Conservation (phyloP, 306 rosid species). For the Cicer chorassanicum region DNA sequence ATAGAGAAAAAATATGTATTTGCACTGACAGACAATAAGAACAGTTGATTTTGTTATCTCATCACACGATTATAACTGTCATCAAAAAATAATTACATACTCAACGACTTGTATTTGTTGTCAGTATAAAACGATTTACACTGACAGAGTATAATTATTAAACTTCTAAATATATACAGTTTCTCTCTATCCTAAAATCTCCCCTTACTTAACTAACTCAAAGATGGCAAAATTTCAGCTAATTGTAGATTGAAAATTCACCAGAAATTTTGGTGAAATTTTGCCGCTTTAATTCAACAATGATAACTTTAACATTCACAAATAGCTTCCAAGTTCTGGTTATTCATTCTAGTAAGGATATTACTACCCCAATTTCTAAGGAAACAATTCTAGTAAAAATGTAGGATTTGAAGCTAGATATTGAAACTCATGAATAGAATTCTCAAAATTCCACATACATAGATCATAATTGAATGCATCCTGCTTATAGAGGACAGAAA, state of each 20-base stretch:
- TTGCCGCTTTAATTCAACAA: too few relatives aligned
- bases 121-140: too few relatives aligned
- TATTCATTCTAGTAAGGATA: not conserved
- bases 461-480: not conserved
- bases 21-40: too few relatives aligned
- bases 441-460: not conserved
- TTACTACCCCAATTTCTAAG: not conserved
- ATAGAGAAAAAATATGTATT: too few relatives aligned
- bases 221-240: too few relatives aligned
- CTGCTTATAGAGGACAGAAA: not conserved
- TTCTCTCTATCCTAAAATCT: not conserved
- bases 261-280: too few relatives aligned
- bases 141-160: too few relatives aligned
- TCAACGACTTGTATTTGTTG: too few relatives aligned
- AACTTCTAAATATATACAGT: not conserved
- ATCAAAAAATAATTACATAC: too few relatives aligned
- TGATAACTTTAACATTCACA: not conserved
- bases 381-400: not conserved
- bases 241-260: too few relatives aligned
- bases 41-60: too few relatives aligned
- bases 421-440: not conserved
- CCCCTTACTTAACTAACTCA: not conserved
- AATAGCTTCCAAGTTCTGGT: not conserved
- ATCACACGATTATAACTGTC: too few relatives aligned
- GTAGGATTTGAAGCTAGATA: constrained; percentile 21